phyloP scores from a whole-genome alignment of 129 eudicot genomes.

The Pulicaria dysenterica region DNA sequence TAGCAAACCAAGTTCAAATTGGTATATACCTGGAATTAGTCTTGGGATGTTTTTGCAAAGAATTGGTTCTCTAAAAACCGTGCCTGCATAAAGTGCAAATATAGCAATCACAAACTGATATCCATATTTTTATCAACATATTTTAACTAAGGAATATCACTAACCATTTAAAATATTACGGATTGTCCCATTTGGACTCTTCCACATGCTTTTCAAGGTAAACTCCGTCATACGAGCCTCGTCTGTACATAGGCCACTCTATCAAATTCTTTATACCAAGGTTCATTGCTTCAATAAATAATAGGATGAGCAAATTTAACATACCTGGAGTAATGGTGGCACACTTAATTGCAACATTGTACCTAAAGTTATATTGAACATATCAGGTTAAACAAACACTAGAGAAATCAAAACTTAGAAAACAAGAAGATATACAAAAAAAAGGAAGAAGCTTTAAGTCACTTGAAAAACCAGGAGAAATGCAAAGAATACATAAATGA shows the following conservation, averaged over 20 bases:
- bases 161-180: slow-evolving; percentile 82
- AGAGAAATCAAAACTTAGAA: neutral
- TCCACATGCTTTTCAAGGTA: slow-evolving; percentile 77
- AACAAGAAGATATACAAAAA: neutral
- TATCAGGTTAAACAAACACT: neutral
- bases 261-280: slow-evolving; percentile 7
- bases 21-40: slow-evolving; percentile 68
- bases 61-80: slow-evolving; percentile 94
- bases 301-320: neutral
- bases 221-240: slow-evolving; percentile 69
- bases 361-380: slow-evolving; percentile 47
- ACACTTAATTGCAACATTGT: slow-evolving; percentile 96
- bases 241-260: slow-evolving; percentile 31
- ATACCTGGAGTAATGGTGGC: slow-evolving; percentile 98
- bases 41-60: slow-evolving; percentile 83
- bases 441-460: neutral
- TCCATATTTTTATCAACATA: neutral
- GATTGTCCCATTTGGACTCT: slow-evolving; percentile 92
- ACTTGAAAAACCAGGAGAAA: neutral
- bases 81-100: slow-evolving; percentile 49
- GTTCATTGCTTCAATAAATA: neutral
- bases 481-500: neutral
- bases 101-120: neutral
- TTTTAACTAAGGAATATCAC: neutral
- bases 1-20: neutral